phyloP scores from a whole-genome alignment of 768 basidiomycete species.

The Nidularia pulvinata region DNA sequence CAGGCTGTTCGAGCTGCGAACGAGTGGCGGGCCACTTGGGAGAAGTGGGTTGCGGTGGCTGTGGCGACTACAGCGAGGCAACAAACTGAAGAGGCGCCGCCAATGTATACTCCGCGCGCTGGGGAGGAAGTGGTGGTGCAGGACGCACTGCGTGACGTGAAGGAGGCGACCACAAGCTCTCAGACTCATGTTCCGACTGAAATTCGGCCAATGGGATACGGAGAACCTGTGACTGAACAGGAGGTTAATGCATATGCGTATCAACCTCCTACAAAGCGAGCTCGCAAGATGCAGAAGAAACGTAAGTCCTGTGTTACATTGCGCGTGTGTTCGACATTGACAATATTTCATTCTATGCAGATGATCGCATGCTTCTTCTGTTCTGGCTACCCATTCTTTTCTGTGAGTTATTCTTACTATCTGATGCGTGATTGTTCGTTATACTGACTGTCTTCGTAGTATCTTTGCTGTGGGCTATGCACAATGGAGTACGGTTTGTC shows the following conservation, averaged over 20 bases:
- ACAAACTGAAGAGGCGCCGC: slow-evolving; percentile 48
- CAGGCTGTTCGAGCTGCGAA: slow-evolving; percentile 50
- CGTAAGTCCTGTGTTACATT: slow-evolving; percentile 42
- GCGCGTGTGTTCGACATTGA: background rate
- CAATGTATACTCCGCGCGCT: slow-evolving; percentile 72
- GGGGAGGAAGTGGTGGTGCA: slow-evolving; percentile 13
- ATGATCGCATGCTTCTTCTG: slow-evolving; percentile 81
- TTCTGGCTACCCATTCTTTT: slow-evolving; percentile 90
- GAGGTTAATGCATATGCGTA: slow-evolving; percentile 74
- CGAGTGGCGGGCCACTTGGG: slow-evolving; percentile 72
- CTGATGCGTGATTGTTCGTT: slow-evolving; percentile 1
- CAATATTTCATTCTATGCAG: slow-evolving; percentile 25
- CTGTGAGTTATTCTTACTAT: slow-evolving; percentile 43
- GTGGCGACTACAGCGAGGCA: slow-evolving; percentile 45
- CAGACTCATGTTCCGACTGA: slow-evolving; percentile 24
- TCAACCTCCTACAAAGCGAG: slow-evolving; percentile 46
- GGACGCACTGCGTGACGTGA: slow-evolving; percentile 1
- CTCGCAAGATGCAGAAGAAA: slow-evolving; percentile 60
- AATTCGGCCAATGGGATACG: slow-evolving; percentile 40
- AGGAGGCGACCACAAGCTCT: slow-evolving; percentile 12
- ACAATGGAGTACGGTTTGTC: slow-evolving; percentile 51
- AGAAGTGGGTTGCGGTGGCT: slow-evolving; percentile 69
- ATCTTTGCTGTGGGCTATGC: slow-evolving; percentile 61
- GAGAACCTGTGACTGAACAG: slow-evolving; percentile 52
- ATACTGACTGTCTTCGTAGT: slow-evolving; percentile 30